Base-by-base conservation (phyloP, 208 protist genomes). In the Herpetomonas tarakana region DNA sequence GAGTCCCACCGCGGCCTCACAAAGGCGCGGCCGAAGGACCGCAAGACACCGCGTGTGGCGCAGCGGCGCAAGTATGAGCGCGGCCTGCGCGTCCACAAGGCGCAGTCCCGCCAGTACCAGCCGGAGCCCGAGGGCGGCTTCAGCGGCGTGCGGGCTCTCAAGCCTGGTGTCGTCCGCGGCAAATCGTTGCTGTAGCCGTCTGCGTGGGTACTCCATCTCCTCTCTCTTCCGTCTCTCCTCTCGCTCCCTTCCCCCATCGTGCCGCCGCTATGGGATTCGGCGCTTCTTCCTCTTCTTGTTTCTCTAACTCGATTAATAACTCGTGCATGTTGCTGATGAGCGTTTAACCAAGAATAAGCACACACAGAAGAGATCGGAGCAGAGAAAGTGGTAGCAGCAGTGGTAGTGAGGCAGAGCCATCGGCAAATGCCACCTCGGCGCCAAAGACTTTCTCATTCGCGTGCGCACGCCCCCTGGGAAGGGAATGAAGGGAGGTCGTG, bases 1-100 rank as follows among this genome's bases (percentile, higher is more conserved):
- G 86, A 96, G 71, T 79, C 85, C 0, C 90, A 96, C 72, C 78
- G 90, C 24, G 89, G 89, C 25, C 86, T 96, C 62, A 96, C 89
- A 9, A 89, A 86, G 77, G 52, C 89, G 9, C 81, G 90, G 1
- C 90, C 90, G 49, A 92, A 92, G 73, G 90, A 96, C 53, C 83
- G 90, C 65, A 96, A 96, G 72, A 96, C 81, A 19, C 90, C 90
- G 1, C 83, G 90, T 41, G 80, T 92, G 12, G 86, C 86, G 24
- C 90, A 93, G 71, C 78, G 90, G 21, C 81, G 83, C 62, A 96
- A 96, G 78, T 93, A 93, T 61, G 83, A 93, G 68, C 81, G 83
- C 21, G 84, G 86, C 30, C 74, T 93, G 67, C 86, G 78, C 30
- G 81, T 92, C 21, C 86, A 93, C 67, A 93, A 93, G 80, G 72